Percentiles rank a stretch among this genome's conserved stretches.
Evolutionary conservation across 1,284 basidiomycete species (phyloP).

Genomic region (Cryptococcus sp.): DNA sequence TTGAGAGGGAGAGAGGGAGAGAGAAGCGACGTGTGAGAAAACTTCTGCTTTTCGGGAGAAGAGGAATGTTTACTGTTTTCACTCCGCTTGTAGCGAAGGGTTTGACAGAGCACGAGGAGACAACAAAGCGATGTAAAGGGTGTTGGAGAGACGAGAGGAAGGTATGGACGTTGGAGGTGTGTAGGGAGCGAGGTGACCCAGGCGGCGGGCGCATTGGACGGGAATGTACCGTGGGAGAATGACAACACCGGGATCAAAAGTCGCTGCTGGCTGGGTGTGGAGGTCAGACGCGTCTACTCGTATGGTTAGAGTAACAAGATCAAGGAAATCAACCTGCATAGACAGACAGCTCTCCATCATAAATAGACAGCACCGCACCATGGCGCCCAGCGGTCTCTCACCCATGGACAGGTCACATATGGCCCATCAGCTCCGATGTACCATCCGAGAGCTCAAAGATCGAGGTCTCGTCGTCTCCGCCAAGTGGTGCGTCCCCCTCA

Average conservation of each 20-base stretch:
- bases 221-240: too few relatives aligned
- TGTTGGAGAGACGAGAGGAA: not conserved
- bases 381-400: too few relatives aligned
- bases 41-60: not conserved
- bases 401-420: slow-evolving; percentile 28
- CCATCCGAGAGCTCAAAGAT: slow-evolving; percentile 42
- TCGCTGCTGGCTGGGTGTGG: not conserved
- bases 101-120: slow-evolving; percentile 17
- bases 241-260: too few relatives aligned
- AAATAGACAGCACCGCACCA: too few relatives aligned
- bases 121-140: slow-evolving; percentile 12
- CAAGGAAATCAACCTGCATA: not conserved
- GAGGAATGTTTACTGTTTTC: too few relatives aligned
- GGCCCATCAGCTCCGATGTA: slow-evolving; percentile 39
- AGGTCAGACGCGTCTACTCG: slow-evolving; percentile 3
- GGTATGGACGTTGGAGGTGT: not conserved
- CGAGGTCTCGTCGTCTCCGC: slow-evolving; percentile 43
- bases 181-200: too few relatives aligned
- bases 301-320: too few relatives aligned
- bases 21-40: not conserved
- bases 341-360: not conserved
- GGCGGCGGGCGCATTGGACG: too few relatives aligned
- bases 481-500: slow-evolving; percentile 37
- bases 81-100: too few relatives aligned
- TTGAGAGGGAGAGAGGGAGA: slow-evolving; percentile 7